These are phyloP conservation scores for Malus hybrid DNA, from an alignment of 331 rosid species.

Conservation along the genomic window DNA sequence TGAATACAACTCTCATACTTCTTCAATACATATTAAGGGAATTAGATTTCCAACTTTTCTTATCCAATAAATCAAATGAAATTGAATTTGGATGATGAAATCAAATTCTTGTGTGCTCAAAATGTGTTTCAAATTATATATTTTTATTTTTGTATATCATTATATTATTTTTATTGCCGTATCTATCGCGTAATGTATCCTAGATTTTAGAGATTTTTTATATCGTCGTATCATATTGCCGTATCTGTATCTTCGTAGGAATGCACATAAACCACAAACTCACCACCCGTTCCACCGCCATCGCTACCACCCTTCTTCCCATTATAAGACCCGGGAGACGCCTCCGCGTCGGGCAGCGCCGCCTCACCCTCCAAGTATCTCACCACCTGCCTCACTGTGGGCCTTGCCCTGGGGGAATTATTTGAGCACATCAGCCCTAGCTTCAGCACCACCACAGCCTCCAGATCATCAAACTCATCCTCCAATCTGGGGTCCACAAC, in stretches of 20 bases:
- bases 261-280: slow-evolving; percentile 24
- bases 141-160: too few relatives aligned
- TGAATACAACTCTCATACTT: too few relatives aligned
- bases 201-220: too few relatives aligned
- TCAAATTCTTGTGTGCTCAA: too few relatives aligned
- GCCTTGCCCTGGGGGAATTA: slow-evolving; percentile 34
- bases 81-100: too few relatives aligned
- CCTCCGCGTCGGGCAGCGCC: slow-evolving; percentile 23
- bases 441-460: slow-evolving; percentile 41
- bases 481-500: slow-evolving; percentile 40
- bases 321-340: slow-evolving; percentile 15
- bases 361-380: slow-evolving; percentile 53
- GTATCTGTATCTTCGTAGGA: slow-evolving; percentile 11
- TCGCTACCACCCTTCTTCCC: background rate
- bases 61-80: too few relatives aligned
- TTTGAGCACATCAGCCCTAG: slow-evolving; percentile 53
- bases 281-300: background rate
- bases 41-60: too few relatives aligned
- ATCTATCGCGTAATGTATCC: too few relatives aligned
- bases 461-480: slow-evolving; percentile 35
- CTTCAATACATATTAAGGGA: too few relatives aligned
- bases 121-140: too few relatives aligned
- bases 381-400: slow-evolving; percentile 43
- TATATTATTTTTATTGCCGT: too few relatives aligned
- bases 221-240: too few relatives aligned